Evolutionary conservation across 2,329 filamentous ascomycete genomes (phyloP).

Genomic region (Aaosphaeria arxii): DNA sequence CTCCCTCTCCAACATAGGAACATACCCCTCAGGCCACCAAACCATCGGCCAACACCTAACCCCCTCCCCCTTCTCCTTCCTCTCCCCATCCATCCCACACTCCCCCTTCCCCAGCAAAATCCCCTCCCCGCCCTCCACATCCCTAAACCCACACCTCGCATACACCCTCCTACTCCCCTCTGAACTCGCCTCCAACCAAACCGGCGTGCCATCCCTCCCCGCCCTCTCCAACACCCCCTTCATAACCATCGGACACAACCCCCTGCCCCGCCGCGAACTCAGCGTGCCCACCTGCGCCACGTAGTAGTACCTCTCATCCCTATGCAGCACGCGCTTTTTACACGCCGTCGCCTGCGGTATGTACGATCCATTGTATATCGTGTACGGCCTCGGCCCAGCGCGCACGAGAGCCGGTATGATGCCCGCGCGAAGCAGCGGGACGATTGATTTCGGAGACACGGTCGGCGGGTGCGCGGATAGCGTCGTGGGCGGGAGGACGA

Average conservation of each 20-base stretch:
- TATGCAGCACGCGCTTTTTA: too few species aligned
- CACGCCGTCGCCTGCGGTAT: too few species aligned
- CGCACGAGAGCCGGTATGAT: too few species aligned
- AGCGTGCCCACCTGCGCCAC: too few species aligned
- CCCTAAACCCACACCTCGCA: slow-evolving; percentile 6
- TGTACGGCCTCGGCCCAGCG: too few species aligned
- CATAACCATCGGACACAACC: too few species aligned
- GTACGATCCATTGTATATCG: too few species aligned
- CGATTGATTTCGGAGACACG: too few species aligned
- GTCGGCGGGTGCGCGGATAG: too few species aligned
- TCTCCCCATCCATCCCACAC: neutral
- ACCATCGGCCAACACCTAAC: slow-evolving; percentile 9
- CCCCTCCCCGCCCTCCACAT: slow-evolving; percentile 3
- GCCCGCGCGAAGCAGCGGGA: neutral
- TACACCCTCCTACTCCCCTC: slow-evolving; percentile 2
- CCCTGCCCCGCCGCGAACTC: too few species aligned
- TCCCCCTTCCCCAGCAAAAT: slow-evolving; percentile 1
- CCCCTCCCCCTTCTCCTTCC: slow-evolving; percentile 3
- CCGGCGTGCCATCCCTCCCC: slow-evolving; percentile 2
- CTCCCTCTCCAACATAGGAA: neutral
- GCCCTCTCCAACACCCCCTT: neutral
- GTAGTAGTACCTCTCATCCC: too few species aligned
- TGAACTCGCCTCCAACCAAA: slow-evolving; percentile 11
- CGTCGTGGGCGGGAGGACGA: too few species aligned
- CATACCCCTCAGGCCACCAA: slow-evolving; percentile 9